phyloP scores from a whole-genome alignment of 176 grass and related monocot genomes.

The Oryza meyeriana region DNA sequence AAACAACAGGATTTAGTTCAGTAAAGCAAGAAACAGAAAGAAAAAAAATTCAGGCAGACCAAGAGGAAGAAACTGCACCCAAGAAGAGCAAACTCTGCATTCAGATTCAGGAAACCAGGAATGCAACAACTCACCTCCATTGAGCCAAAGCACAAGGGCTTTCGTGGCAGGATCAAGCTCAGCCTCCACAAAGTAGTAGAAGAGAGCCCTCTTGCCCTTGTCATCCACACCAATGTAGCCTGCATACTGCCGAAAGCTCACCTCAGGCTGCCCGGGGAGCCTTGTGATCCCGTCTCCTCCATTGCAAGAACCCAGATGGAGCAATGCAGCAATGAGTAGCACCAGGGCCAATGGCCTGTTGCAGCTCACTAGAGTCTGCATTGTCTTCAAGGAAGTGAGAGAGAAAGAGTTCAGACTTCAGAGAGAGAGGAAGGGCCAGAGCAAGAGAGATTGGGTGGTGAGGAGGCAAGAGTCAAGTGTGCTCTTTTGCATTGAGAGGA shows the following conservation, averaged over 20 bases:
- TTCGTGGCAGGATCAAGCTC: conserved; percentile 72
- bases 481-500: conserved; percentile 62
- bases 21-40: not conserved
- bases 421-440: not conserved
- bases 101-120: not conserved
- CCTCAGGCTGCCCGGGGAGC: conserved; percentile 84
- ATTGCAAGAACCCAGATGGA: conserved; percentile 33
- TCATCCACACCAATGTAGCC: conserved; percentile 77
- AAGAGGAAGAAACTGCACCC: not conserved
- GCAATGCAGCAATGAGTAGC: conserved; percentile 24
- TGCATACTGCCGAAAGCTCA: conserved; percentile 82
- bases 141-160: conserved; percentile 95
- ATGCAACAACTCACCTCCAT: conserved; percentile 64
- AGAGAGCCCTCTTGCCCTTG: conserved; percentile 63
- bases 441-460: conserved; percentile 8
- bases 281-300: conserved; percentile 56
- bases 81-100: not conserved
- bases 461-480: conserved; percentile 44
- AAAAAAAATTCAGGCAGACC: not conserved
- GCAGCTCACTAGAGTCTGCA: conserved; percentile 21
- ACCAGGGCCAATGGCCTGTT: conserved; percentile 22
- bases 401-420: not conserved
- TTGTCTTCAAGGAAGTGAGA: conserved; percentile 18
- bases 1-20: not conserved
- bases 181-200: conserved; percentile 97